Evolutionary conservation across 345 rosid genomes (phyloP), one percentile per base, ranked within the genome.

Genomic region (Eucalyptus coolabah): DNA sequence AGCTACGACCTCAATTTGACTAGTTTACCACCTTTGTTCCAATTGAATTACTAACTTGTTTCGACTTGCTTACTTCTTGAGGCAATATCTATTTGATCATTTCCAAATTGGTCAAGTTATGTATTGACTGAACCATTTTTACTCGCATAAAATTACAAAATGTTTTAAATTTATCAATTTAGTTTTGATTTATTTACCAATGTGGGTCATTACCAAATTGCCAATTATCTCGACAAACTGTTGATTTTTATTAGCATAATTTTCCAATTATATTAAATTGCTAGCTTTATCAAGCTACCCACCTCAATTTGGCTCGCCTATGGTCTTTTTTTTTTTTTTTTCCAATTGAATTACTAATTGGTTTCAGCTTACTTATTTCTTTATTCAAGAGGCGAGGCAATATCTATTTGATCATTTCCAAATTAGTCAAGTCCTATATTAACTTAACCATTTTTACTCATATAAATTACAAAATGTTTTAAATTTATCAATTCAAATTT

Each of bases 291-390:
- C 59, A 24, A 56, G 30, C 30, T 56, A 56, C 63, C 30, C 3
- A 56, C 63, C 63, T 56, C 63, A 1, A 24, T 24, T 56, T 56
- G 63, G 5, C 63, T 56, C 2, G 3, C 28, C 24, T 56, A 56
- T 2, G 13, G 28, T 56, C 30, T 56, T 56, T 56, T 42, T 40
- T 40, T 40, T 40, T 40, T 40, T 40, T 42, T 24, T 56, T 56
- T 24, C 28, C 30, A 24, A 4, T 56, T 56, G 30, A 56, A 56
- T 56, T 23, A 56, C 30, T 23, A 23, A 56, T 5, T 4, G 3
- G 14, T 24, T 56, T 56, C 0, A 0, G 1, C 0, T 56, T 56
- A 23, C 13, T 56, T 23, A 4, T 2, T 56, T 56, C 30, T 56
- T 56, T 56, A 23, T 56, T 24, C 3, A 3, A 56, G 63, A 56